These are phyloP conservation scores for Schoenoplectus tabernaemontani DNA, from an alignment of 202 grass and related monocot genomes.

Conservation along the genomic window DNA sequence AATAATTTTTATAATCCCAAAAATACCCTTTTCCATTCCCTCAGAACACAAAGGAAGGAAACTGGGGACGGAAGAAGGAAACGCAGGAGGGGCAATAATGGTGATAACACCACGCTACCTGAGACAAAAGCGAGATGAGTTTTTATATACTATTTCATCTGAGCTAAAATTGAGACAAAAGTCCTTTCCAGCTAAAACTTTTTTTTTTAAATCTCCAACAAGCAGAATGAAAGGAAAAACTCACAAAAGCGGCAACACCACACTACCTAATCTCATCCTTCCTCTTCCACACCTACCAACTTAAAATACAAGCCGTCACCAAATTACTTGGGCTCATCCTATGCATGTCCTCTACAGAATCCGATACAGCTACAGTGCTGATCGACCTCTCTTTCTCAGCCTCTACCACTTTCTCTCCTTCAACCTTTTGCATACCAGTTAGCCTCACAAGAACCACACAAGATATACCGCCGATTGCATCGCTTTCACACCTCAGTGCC, in stretches of 20 bases:
- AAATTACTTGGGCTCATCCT: conserved; percentile 16
- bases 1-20: no score
- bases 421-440: conserved; percentile 67
- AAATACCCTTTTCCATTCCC: no score
- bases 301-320: not conserved
- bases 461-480: conserved; percentile 81
- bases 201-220: conserved; percentile 9
- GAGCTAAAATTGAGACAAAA: conserved; percentile 7
- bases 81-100: not conserved
- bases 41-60: no score
- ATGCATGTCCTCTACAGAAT: conserved; percentile 24
- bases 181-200: conserved; percentile 8
- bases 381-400: conserved; percentile 61
- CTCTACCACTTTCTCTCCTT: not conserved
- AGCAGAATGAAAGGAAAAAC: conserved; percentile 6
- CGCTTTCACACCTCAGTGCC: conserved; percentile 64
- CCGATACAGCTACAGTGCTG: conserved; percentile 27
- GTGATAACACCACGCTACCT: no score
- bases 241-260: not conserved
- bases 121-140: no score
- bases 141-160: conserved; percentile 10
- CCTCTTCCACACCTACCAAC: conserved; percentile 3
- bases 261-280: not conserved
- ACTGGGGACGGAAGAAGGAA: not conserved
- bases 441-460: conserved; percentile 78